Conservation (phyloP, 1,284 basidiomycete species). For the Ceratobasidium sp. region DNA sequence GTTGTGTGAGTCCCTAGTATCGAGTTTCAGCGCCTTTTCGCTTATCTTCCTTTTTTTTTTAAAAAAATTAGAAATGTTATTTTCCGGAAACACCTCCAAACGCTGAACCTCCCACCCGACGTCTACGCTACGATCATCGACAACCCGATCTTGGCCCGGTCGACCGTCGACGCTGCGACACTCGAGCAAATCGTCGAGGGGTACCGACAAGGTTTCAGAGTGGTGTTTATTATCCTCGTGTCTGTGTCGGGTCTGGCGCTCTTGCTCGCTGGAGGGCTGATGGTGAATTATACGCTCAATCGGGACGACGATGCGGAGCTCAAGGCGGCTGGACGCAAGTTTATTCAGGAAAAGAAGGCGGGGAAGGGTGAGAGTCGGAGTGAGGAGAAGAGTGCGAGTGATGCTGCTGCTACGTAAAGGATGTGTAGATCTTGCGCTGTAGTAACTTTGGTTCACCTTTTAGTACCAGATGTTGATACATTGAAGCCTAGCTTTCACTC, state of each 20-base stretch:
- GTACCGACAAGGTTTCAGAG: conserved; percentile 52
- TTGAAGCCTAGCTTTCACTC: too few species aligned
- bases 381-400: background rate
- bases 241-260: conserved; percentile 49
- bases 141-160: conserved; percentile 49
- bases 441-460: too few species aligned
- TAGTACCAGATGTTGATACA: too few species aligned
- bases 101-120: conserved; percentile 45
- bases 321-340: conserved; percentile 51
- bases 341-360: conserved; percentile 7
- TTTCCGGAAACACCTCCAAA: conserved; percentile 43
- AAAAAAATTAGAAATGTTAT: conserved; percentile 2
- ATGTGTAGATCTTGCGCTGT: background rate
- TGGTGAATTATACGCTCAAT: conserved; percentile 53
- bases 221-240: conserved; percentile 54
- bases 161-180: conserved; percentile 46
- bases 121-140: conserved; percentile 46
- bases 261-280: conserved; percentile 51
- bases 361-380: background rate
- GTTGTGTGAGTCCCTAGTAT: conserved; percentile 32
- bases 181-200: conserved; percentile 41
- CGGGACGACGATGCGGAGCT: conserved; percentile 56
- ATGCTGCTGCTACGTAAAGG: background rate
- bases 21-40: background rate
- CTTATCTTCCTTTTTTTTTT: too few species aligned